Conservation (phyloP, 768 basidiomycete genomes). For the Scleroderma bovista region DNA sequence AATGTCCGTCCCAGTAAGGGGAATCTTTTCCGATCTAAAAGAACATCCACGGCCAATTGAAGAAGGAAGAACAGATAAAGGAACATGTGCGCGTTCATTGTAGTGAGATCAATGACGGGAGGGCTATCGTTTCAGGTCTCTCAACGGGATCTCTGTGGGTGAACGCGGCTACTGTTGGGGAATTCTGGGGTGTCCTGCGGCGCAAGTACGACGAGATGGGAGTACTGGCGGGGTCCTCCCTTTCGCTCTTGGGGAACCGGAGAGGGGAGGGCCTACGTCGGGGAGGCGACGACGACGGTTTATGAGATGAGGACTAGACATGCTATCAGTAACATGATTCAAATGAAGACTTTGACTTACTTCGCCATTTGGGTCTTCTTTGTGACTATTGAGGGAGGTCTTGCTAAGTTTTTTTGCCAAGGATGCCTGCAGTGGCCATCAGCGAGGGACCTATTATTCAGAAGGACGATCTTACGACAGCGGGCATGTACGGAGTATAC, state of each 20-base stretch:
- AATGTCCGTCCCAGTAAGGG: too few species aligned
- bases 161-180: conserved; percentile 65
- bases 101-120: conserved; percentile 36
- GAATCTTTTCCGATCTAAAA: too few species aligned
- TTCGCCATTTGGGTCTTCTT: conserved; percentile 21
- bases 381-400: conserved; percentile 29
- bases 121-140: conserved; percentile 24
- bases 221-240: conserved; percentile 57
- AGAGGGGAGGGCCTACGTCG: conserved; percentile 39
- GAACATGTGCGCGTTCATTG: conserved; percentile 44
- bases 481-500: conserved; percentile 27
- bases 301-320: conserved; percentile 32
- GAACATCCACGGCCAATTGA: too few species aligned
- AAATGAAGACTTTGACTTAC: conserved; percentile 32
- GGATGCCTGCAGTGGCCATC: conserved; percentile 25
- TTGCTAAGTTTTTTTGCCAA: conserved; percentile 42
- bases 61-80: too few species aligned
- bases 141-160: conserved; percentile 30
- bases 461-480: conserved; percentile 14
- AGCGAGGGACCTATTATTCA: not conserved
- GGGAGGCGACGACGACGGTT: conserved; percentile 37
- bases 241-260: conserved; percentile 43
- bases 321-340: conserved; percentile 23
- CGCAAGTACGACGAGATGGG: conserved; percentile 80
- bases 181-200: conserved; percentile 70